Evolutionary conservation across 2,329 filamentous ascomycete species (phyloP), one percentile per base, ranked within the genome.

Genomic region (Peltaster fructicola): DNA sequence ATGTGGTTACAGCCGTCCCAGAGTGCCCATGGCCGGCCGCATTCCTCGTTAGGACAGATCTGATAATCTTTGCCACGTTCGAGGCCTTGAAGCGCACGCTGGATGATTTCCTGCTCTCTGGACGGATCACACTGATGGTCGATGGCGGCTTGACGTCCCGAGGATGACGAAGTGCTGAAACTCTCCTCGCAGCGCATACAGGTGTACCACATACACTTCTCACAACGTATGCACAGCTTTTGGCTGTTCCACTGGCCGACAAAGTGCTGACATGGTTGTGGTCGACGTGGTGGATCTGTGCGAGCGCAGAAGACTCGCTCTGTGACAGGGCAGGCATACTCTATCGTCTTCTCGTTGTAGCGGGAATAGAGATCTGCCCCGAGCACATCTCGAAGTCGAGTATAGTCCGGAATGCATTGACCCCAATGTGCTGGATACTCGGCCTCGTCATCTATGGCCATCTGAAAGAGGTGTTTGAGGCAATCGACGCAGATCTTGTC

Each of bases 1-100:
- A 37, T 13, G 11, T 37, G 33, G 22, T 37, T 37, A 21, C 35
- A 37, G 8, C 27, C 35, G 9, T 35, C 35, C 5, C 12, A 18
- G 15, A 37, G 20, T 17, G 33, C 16, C 10, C 35, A 16, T 14
- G 21, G 25, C 6, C 23, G 25, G 15, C 24, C 20, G 24, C 35
- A 37, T 3, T 22, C 10, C 8, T 9, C 14, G 12, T 28, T 30
- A 2, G 35, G 35, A 22, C 35, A 37, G 14, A 29, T 19, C 12
- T 37, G 35, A 20, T 28, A 37, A 6, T 35, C 26, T 14, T 23
- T 26, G 1, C 35, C 35, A 13, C 20, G 18, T 19, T 13, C 6
- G 21, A 37, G 19, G 2, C 27, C 29, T 5, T 8, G 12, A 12
- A 37, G 34, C 12, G 30, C 29, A 15, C 26, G 15, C 12, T 29